phyloP scores from a whole-genome alignment of 192 early-diverging fungal species.

The Mortierella alpina region DNA sequence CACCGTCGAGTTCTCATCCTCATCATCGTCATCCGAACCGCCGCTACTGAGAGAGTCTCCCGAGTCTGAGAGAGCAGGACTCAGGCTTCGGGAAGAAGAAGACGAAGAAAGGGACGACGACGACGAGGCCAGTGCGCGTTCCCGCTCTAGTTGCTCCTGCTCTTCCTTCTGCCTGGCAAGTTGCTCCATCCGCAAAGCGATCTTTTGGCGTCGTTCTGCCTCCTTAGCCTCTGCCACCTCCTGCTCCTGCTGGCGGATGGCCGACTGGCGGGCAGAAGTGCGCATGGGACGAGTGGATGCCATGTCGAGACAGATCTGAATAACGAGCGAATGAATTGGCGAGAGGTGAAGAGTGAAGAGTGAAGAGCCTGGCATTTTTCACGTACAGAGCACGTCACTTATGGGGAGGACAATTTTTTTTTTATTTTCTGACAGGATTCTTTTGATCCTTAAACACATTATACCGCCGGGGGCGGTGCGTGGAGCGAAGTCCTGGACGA shows the following conservation, averaged over 20 bases:
- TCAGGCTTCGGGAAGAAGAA: conserved; percentile 30
- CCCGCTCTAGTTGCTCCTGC: not conserved
- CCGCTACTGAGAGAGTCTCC: conserved; percentile 16
- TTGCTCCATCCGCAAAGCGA: no score
- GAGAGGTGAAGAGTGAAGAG: no score
- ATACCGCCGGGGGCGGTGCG: no score
- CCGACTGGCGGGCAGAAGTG: conserved; percentile 39
- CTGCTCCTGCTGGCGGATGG: conserved; percentile 29
- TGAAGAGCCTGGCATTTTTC: no score
- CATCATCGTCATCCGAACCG: not conserved
- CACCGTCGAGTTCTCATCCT: not conserved
- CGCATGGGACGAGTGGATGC: conserved; percentile 28
- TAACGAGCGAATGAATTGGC: no score
- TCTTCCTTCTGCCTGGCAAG: not conserved
- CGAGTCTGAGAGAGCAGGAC: conserved; percentile 28
- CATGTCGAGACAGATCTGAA: conserved; percentile 2
- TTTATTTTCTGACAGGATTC: no score
- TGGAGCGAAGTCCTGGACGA: not conserved
- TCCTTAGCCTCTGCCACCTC: not conserved
- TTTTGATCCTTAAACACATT: no score
- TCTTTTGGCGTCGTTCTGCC: conserved; percentile 1
- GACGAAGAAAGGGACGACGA: conserved; percentile 6
- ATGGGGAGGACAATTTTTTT: no score
- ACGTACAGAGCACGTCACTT: no score
- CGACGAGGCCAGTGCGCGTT: not conserved